phyloP scores from a whole-genome alignment of 2,329 filamentous ascomycete species.

The Fusarium aywerte region DNA sequence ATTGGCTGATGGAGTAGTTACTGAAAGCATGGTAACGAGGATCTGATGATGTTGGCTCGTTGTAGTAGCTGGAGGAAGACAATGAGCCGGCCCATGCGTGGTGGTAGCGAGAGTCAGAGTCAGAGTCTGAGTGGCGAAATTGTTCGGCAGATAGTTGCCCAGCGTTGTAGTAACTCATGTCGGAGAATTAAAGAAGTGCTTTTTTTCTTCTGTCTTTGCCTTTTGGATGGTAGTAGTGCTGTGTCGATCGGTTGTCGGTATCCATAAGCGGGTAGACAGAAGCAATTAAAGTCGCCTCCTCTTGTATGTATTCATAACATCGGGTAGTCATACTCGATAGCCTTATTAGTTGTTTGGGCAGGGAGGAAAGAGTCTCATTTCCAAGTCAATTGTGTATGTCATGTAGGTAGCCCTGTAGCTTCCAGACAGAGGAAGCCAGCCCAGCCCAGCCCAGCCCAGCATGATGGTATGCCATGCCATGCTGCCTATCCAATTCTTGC shows the following conservation, averaged over 20 bases:
- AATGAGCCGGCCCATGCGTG: conserved; percentile 26
- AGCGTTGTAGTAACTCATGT: conserved; percentile 34
- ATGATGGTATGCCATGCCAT: conserved; percentile 3
- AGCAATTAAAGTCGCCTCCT: conserved; percentile 35
- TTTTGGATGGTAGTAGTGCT: conserved; percentile 35
- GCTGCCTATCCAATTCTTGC: not conserved
- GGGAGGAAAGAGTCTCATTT: conserved; percentile 1
- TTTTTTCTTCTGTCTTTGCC: not conserved
- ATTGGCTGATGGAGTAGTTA: conserved; percentile 34
- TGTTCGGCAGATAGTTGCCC: conserved; percentile 32
- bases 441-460: not conserved
- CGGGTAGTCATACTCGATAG: conserved; percentile 12
- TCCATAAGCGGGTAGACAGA: conserved; percentile 39
- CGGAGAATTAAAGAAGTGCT: conserved; percentile 19
- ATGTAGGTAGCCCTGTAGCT: conserved; percentile 7
- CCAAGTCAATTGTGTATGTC: not conserved
- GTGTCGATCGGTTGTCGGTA: conserved; percentile 40
- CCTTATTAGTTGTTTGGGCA: conserved; percentile 19
- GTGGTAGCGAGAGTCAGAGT: conserved; percentile 33
- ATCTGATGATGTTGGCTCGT: conserved; percentile 29
- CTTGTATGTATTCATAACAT: not conserved
- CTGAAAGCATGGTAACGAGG: conserved; percentile 34
- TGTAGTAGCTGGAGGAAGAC: conserved; percentile 23
- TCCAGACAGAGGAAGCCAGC: conserved; percentile 7
- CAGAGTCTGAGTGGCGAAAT: conserved; percentile 35